Percentiles rank a stretch among this genome's conserved stretches.
These are phyloP conservation scores for Astragalus glycyphyllos DNA, from an alignment of 306 rosid genomes.

Conservation along the genomic window DNA sequence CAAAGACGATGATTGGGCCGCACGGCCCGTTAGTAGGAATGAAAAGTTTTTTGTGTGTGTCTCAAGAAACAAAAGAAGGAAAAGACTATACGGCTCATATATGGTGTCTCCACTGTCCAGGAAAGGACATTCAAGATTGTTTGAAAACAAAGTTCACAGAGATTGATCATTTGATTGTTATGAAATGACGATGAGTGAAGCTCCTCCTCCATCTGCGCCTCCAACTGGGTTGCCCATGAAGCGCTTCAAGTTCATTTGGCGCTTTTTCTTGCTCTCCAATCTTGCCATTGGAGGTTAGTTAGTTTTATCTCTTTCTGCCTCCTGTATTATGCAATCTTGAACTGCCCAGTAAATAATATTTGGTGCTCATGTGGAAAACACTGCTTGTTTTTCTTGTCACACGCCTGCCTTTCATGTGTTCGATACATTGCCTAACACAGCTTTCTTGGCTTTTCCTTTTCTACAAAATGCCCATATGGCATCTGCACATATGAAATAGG, in stretches of 20 bases:
- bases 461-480: background rate
- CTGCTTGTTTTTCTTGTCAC: background rate
- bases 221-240: constrained; percentile 49
- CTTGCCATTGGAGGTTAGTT: constrained; percentile 79
- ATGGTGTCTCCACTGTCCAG: background rate
- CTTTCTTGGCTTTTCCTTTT: background rate
- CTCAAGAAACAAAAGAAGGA: background rate
- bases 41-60: background rate
- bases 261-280: constrained; percentile 73
- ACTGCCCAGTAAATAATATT: constrained; percentile 5
- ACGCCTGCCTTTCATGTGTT: constrained; percentile 47
- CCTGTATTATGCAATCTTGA: background rate
- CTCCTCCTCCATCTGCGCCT: constrained; percentile 48
- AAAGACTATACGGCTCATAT: background rate
- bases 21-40: constrained; percentile 22
- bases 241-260: constrained; percentile 79
- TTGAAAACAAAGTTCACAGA: constrained; percentile 3
- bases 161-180: background rate
- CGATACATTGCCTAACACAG: constrained; percentile 46
- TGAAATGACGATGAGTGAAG: constrained; percentile 45
- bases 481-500: too few relatives aligned
- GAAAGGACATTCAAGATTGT: constrained; percentile 1
- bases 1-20: constrained; percentile 6
- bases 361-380: background rate
- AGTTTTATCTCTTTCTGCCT: background rate